Conservation (phyloP, 1,284 basidiomycete species). For the Phlebopus sp. region DNA sequence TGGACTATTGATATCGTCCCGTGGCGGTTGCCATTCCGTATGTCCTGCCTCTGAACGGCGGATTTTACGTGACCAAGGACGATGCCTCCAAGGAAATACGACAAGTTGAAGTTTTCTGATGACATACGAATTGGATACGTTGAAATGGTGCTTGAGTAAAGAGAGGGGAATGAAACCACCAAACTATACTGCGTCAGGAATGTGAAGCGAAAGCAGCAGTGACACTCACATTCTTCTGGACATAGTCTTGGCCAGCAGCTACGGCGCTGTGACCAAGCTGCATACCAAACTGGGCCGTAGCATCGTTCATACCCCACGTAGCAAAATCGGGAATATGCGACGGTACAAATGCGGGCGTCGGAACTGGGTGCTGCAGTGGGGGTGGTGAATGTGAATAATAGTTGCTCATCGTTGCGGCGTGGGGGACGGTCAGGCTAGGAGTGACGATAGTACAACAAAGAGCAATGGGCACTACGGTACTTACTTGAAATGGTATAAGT, state of each 20-base stretch:
- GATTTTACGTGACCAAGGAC: slow-evolving; percentile 72
- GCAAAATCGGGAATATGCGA: slow-evolving; percentile 49
- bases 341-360: slow-evolving; percentile 85
- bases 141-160: slow-evolving; percentile 90
- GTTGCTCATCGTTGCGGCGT: slow-evolving; percentile 34
- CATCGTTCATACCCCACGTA: slow-evolving; percentile 86
- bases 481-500: background rate
- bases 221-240: slow-evolving; percentile 84
- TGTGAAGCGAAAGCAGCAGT: slow-evolving; percentile 1
- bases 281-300: slow-evolving; percentile 95
- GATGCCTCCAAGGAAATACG: slow-evolving; percentile 96
- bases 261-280: slow-evolving; percentile 93
- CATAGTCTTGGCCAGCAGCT: slow-evolving; percentile 91
- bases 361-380: slow-evolving; percentile 85
- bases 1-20: slow-evolving; percentile 95
- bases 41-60: slow-evolving; percentile 64
- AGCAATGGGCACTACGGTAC: too few relatives aligned
- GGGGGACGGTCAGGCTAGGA: background rate
- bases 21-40: slow-evolving; percentile 82
- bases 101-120: slow-evolving; percentile 87
- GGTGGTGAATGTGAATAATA: slow-evolving; percentile 66
- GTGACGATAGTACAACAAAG: too few relatives aligned
- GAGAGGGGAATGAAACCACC: slow-evolving; percentile 75
- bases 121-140: slow-evolving; percentile 96
- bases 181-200: slow-evolving; percentile 48